Conservation (phyloP, 208 protist genomes). For the Histomonas meleagridis region DNA sequence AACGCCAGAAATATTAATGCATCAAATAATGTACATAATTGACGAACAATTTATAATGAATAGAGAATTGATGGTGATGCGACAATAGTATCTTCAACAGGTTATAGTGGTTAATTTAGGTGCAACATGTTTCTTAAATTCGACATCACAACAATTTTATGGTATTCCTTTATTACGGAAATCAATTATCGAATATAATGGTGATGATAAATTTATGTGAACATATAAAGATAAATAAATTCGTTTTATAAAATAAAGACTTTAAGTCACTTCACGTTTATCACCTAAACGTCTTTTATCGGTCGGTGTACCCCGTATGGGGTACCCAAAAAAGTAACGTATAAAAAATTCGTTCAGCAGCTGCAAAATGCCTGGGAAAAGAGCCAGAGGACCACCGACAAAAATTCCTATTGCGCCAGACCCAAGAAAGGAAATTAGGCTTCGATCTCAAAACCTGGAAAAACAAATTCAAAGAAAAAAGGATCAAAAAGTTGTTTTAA, state of each 20-base stretch:
- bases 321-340: too few species aligned
- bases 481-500: background rate
- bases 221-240: too few species aligned
- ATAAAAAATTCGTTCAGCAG: too few species aligned
- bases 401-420: background rate
- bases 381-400: background rate
- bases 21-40: too few species aligned
- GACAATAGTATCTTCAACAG: background rate
- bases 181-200: background rate
- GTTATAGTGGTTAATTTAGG: background rate
- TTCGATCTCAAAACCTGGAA: background rate
- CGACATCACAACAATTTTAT: background rate
- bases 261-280: too few species aligned
- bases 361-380: conserved; percentile 11
- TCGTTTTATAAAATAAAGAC: too few species aligned
- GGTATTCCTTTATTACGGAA: background rate
- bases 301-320: too few species aligned
- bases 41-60: background rate
- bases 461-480: background rate
- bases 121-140: background rate
- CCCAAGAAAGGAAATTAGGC: background rate
- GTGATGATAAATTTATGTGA: background rate
- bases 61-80: background rate
- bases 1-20: too few species aligned
- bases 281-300: too few species aligned